Base-by-base conservation (phyloP, 768 basidiomycete species). In the Thelephora aurantiotincta region DNA sequence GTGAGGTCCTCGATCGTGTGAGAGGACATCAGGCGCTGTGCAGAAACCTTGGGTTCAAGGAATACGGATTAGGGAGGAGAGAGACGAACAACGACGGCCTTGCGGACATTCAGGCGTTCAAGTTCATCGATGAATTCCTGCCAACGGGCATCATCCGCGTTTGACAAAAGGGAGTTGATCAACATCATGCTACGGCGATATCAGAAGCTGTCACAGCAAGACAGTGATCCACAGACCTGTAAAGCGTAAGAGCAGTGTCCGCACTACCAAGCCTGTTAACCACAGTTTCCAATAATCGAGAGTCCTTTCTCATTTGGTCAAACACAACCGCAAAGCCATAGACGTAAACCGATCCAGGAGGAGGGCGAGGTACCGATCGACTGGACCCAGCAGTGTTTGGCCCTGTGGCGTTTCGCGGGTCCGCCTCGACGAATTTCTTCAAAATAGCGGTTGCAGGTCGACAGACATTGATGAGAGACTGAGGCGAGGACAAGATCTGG, bases 381-480 rank as follows among this genome's bases (percentile, higher is more conserved):
- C 82, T 85, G 18, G 82, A 78, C 56, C 80, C 74, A 11, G 79
- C 71, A 35, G 69, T 51, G 43, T 73, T 59, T 1, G 74, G 68
- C 14, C 77, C 78, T 1, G 83, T 76, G 14, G 77, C 75, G 50
- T 68, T 79, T 54, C 71, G 65, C 14, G 88, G 82, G 56, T 88
- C 85, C 7, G 88, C 88, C 60, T 91, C 88, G 12, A 91, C 89
- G 18, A 94, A 75, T 52, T 82, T 83, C 65, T 89, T 88, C 52
- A 93, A 71, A 48, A 94, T 92, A 33, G 85, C 80, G 37, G 87
- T 91, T 1, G 90, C 91, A 33, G 91, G 92, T 5, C 90, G 81
- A 56, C 86, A 88, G 50, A 93, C 87, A 51, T 96, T 96, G 68
- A 93, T 80, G 14, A 81, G 73, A 11, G 83, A 84, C 35, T 74